These are phyloP conservation scores for Colletotrichum simmondsii DNA, from an alignment of 2,329 filamentous ascomycete genomes.

Conservation along the genomic window DNA sequence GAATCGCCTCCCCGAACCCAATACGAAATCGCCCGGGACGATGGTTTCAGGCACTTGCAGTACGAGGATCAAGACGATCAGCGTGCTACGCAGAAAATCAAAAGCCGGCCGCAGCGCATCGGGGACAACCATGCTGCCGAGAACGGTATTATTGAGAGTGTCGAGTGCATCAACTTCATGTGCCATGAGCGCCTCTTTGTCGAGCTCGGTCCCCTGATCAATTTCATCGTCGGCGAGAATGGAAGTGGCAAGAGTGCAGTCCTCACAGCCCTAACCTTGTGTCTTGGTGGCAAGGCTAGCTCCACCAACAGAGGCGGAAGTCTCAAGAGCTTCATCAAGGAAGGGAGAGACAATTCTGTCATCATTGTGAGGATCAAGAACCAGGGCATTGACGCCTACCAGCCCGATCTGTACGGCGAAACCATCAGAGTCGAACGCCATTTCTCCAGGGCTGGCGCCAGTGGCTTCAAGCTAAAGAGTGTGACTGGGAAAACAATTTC, in stretches of 20 bases:
- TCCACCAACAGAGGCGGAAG: conserved; percentile 92
- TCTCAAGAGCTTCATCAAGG: conserved; percentile 90
- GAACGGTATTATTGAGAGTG: conserved; percentile 87
- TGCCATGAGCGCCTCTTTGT: conserved; percentile 87
- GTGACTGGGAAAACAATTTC: conserved; percentile 77
- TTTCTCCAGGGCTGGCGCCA: conserved; percentile 79
- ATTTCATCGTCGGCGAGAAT: conserved; percentile 98
- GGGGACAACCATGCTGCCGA: conserved; percentile 81
- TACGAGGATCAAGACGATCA: conserved; percentile 70
- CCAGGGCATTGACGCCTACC: conserved; percentile 84
- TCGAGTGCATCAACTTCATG: conserved; percentile 95
- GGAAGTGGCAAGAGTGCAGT: conserved; percentile 98
- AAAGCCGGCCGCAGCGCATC: conserved; percentile 57
- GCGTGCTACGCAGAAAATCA: conserved; percentile 72
- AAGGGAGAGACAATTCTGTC: conserved; percentile 80
- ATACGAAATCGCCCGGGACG: conserved; percentile 71
- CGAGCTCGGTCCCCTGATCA: conserved; percentile 91
- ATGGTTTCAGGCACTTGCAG: conserved; percentile 66
- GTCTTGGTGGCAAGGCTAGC: conserved; percentile 93
- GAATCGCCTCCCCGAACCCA: conserved; percentile 63
- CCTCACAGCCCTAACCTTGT: conserved; percentile 90
- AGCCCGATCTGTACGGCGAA: conserved; percentile 83
- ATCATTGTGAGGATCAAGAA: conserved; percentile 93
- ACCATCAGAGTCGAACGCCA: conserved; percentile 92
- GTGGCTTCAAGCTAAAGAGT: conserved; percentile 89